Evolutionary conservation across 2,329 filamentous ascomycete species (phyloP).

Genomic region (Dothistroma pini): DNA sequence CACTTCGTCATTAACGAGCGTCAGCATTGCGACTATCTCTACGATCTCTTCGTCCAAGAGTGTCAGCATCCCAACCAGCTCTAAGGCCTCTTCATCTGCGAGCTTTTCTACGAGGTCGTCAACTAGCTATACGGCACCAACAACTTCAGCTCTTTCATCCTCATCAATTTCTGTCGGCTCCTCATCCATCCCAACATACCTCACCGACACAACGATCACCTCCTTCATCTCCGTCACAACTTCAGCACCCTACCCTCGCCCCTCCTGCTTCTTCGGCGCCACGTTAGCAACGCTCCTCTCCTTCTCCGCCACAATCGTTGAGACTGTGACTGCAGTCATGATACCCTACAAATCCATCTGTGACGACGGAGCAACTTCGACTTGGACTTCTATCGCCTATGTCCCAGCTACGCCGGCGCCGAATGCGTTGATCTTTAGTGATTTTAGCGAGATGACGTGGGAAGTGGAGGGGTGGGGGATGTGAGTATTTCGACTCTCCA

Average conservation of each 20-base stretch:
- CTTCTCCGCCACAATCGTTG: conserved; percentile 3
- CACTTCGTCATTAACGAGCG: too few species aligned
- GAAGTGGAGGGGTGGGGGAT: background rate
- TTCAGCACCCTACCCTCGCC: background rate
- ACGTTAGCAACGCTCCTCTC: conserved; percentile 6
- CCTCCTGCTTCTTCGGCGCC: conserved; percentile 7
- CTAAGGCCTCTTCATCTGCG: background rate
- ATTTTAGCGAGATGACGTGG: background rate
- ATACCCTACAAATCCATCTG: background rate
- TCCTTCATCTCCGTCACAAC: too few species aligned
- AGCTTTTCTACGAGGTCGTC: too few species aligned
- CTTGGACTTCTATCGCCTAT: background rate
- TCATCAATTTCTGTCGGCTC: background rate
- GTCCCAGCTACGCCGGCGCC: background rate
- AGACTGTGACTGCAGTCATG: background rate
- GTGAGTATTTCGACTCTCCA: background rate
- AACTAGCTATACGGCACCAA: background rate
- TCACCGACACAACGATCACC: too few species aligned
- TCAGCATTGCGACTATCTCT: background rate
- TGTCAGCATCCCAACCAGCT: background rate
- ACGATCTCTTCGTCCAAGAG: background rate
- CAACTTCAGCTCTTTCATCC: too few species aligned
- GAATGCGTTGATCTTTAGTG: background rate
- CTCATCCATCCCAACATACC: background rate
- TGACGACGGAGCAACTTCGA: background rate